Conservation (phyloP, 2,329 filamentous ascomycete species). For the Ascosphaera pollenicola region DNA sequence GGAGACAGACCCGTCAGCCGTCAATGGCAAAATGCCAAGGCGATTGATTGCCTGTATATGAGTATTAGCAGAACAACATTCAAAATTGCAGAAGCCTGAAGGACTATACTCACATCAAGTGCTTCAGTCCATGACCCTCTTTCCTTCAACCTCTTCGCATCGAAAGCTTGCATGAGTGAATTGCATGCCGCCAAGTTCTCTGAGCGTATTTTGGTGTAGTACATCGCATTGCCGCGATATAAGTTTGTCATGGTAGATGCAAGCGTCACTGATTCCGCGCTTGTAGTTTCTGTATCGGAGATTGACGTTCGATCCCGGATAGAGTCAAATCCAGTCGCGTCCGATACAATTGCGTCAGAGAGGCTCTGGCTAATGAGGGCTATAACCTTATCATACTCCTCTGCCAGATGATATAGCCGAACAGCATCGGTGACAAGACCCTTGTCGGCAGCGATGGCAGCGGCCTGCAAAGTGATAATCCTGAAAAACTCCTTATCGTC, state of each 20-base stretch:
- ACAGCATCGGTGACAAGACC: conserved; percentile 86
- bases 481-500: conserved; percentile 70
- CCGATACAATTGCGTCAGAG: conserved; percentile 63
- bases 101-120: conserved; percentile 35
- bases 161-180: conserved; percentile 36
- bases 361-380: conserved; percentile 72
- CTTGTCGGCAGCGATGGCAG: conserved; percentile 80
- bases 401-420: conserved; percentile 78
- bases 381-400: conserved; percentile 90
- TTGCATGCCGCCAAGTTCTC: conserved; percentile 36
- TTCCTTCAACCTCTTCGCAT: conserved; percentile 37
- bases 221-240: conserved; percentile 38
- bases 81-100: conserved; percentile 1
- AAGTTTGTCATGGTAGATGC: conserved; percentile 39
- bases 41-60: conserved; percentile 41
- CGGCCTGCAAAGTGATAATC: conserved; percentile 82
- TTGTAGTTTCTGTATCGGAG: too few relatives aligned
- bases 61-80: conserved; percentile 7
- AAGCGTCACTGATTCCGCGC: conserved; percentile 35
- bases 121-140: conserved; percentile 35
- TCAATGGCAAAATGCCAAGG: conserved; percentile 60
- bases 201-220: conserved; percentile 35
- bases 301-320: neutral
- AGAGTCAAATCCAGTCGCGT: neutral
- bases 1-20: conserved; percentile 50